These are phyloP conservation scores for Rhynchospora pubera DNA, from an alignment of 176 grass and related monocot genomes.

Conservation along the genomic window DNA sequence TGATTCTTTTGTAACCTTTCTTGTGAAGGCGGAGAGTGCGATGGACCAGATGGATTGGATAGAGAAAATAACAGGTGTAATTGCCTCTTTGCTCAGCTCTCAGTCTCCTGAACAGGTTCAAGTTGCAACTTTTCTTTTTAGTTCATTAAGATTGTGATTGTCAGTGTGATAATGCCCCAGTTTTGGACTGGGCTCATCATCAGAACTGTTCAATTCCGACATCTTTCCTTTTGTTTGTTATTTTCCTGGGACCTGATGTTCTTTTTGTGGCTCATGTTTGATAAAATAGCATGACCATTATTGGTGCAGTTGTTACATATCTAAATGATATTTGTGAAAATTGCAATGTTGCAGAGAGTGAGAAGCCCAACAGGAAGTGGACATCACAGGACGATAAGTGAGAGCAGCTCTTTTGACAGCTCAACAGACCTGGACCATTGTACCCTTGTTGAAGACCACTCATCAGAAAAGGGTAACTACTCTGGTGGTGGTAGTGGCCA, in stretches of 20 bases:
- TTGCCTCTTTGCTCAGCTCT: constrained; percentile 92
- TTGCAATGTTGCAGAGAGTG: constrained; percentile 65
- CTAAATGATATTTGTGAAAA: constrained; percentile 17
- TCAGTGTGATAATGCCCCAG: neutral
- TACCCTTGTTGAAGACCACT: constrained; percentile 53
- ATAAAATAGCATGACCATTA: neutral
- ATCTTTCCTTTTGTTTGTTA: neutral
- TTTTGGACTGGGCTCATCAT: neutral
- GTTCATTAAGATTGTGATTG: neutral
- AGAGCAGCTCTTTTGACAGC: constrained; percentile 82
- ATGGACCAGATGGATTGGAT: constrained; percentile 99
- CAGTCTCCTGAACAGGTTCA: constrained; percentile 92
- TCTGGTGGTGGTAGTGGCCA: constrained; percentile 45
- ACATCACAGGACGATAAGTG: constrained; percentile 61
- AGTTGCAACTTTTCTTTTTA: neutral
- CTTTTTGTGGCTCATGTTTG: neutral
- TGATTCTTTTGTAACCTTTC: constrained; percentile 23
- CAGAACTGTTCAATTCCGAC: neutral
- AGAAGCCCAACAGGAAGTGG: constrained; percentile 48
- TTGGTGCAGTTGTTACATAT: constrained; percentile 8
- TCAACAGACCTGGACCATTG: constrained; percentile 78
- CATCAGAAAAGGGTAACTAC: constrained; percentile 50
- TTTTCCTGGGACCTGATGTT: neutral
- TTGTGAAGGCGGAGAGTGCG: constrained; percentile 82
- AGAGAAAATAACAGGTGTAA: constrained; percentile 99